Percentiles rank a stretch among this genome's conserved stretches.
These are phyloP conservation scores for Suillus lakei DNA, from an alignment of 768 basidiomycete species.

Conservation along the genomic window DNA sequence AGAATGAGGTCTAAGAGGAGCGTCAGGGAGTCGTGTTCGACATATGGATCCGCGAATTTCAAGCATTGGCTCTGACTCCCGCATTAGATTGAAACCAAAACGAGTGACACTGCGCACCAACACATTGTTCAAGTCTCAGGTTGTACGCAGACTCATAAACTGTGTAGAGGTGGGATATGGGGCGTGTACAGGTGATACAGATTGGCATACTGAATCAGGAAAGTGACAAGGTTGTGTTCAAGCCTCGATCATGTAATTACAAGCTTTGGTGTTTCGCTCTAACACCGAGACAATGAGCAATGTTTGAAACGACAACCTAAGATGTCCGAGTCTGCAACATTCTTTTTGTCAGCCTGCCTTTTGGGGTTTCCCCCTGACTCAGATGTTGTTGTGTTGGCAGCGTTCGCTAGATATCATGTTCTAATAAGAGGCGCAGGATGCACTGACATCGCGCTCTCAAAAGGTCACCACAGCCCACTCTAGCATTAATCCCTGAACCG, in stretches of 20 bases:
- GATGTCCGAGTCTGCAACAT: too few relatives aligned
- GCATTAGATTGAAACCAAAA: constrained; percentile 14
- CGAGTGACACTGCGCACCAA: constrained; percentile 41
- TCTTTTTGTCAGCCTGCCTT: not conserved
- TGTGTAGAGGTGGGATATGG: constrained; percentile 76
- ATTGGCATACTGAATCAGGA: constrained; percentile 61
- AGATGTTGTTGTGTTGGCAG: constrained; percentile 6
- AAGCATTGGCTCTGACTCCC: constrained; percentile 57
- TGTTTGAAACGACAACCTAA: not conserved
- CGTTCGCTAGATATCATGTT: not conserved
- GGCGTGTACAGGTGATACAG: constrained; percentile 74
- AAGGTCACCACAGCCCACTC: not conserved
- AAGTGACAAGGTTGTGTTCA: constrained; percentile 1
- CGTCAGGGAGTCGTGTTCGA: constrained; percentile 79
- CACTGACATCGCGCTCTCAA: not conserved
- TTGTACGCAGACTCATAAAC: constrained; percentile 81
- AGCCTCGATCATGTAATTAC: not conserved
- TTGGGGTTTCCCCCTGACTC: not conserved
- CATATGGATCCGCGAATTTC: constrained; percentile 83
- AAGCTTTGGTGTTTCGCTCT: not conserved
- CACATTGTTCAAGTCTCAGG: constrained; percentile 83
- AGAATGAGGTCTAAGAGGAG: constrained; percentile 81
- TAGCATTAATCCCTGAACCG: not conserved
- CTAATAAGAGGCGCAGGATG: not conserved
- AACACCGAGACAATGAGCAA: not conserved